Base-by-base conservation (phyloP, 257 asterid genomes). In the Solanum neorickii region DNA sequence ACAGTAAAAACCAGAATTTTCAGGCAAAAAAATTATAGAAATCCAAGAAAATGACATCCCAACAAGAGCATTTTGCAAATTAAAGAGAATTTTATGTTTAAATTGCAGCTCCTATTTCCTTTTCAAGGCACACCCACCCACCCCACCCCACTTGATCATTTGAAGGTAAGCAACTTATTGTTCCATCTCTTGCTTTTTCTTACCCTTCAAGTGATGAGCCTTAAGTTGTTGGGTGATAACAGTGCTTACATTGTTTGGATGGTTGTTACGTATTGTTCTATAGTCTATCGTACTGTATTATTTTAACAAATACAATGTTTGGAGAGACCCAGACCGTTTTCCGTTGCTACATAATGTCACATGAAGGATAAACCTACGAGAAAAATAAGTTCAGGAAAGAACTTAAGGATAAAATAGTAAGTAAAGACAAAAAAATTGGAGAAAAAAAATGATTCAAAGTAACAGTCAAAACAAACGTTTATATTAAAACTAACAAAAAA, bases 161-260 rank as follows among this genome's bases (percentile, higher is more conserved):
- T 31, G 70, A 91, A 92, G 92, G 91, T 83, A 92, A 95, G 95
- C 92, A 91, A 94, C 89, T 74, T 88, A 88, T 46, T 86, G 78
- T 74, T 52, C 72, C 39, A 77, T 78, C 7, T 89, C 83, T 82
- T 62, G 86, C 91, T 86, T 90, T 90, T 89, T 87, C 98, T 94
- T 93, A 85, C 87, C 84, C 95, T 93, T 89, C 93, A 95, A 96
- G 97, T 90, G 95, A 91, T 12, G 10, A 35, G 33, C 88, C 90
- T 90, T 83, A 84, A 90, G 97, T 94, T 86, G 98, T 94, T 95
- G 92, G 88, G 89, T 83, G 88, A 87, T 89, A 72, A 84, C 85
- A 74, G 87, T 82, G 86, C 88, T 88, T 87, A 59, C 66, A 59
- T n/a, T 59, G 66, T 59, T 59, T 59, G 12, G 0, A 59, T 59